Conservation (phyloP, 257 asterid species). For the Solanum sitiens region DNA sequence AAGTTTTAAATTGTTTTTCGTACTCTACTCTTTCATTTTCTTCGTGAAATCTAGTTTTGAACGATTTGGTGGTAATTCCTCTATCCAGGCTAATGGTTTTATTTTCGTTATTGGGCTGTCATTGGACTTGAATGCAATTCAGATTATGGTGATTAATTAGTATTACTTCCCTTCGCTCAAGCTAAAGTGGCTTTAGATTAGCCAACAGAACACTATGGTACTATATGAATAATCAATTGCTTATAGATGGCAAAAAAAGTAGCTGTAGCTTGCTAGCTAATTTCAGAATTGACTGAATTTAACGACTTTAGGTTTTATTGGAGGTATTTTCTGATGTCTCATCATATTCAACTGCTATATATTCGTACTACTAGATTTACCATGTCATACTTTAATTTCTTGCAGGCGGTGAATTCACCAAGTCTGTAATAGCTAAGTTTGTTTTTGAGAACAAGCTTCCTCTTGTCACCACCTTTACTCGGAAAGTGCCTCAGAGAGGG, state of each 20-base stretch:
- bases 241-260: neutral
- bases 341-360: neutral
- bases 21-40: neutral
- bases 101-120: neutral
- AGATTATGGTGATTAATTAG: neutral
- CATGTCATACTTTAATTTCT: neutral
- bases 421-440: conserved; percentile 69
- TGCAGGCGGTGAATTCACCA: conserved; percentile 66
- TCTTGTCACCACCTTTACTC: conserved; percentile 61
- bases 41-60: neutral
- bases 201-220: neutral
- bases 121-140: neutral
- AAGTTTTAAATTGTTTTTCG: rapidly evolving
- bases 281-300: too few species aligned
- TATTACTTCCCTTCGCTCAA: neutral
- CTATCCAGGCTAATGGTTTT: neutral
- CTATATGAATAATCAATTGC: neutral
- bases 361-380: neutral
- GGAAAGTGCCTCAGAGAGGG: conserved; percentile 64
- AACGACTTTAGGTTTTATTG: neutral
- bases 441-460: conserved; percentile 78
- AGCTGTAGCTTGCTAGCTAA: too few species aligned
- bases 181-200: too few species aligned
- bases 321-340: neutral
- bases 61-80: conserved; percentile 46